Evolutionary conservation across 2,329 filamentous ascomycete genomes (phyloP), one percentile per base, ranked within the genome.

Genomic region (Colletotrichum tabaci): DNA sequence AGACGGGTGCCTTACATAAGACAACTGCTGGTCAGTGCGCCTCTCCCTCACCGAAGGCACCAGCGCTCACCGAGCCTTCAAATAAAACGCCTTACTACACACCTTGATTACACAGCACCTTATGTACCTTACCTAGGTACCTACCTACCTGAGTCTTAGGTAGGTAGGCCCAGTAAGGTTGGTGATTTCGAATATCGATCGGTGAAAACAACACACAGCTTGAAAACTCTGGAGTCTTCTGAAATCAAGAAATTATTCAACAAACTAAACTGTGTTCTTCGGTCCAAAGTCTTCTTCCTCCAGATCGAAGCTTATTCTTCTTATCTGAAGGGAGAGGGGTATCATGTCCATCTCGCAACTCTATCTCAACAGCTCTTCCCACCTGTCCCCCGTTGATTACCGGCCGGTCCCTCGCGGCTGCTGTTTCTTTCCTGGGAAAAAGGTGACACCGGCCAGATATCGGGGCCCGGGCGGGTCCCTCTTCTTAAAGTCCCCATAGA

Each of bases 21-120:
- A 26, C 5, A 8, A 0, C 18, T 12, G 3, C 30, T 62, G 60
- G 49, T 30, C 35, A 50, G n/a, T 40, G 30, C 44, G n/a, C 30
- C 6, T 6, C 2, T 7, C 35, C 0, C 35, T 62, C 60, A 62
- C 60, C 60, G 60, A 62, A 62, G 60, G 60, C 60, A 62, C 4
- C 60, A 38, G 35, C n/a, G 35, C 60, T 62, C 60, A 62, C 60
- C 60, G 60, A 30, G 58, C 30, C 58, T 61, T 50, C 58, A 61
- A 5, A 38, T 3, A 23, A 5, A 5, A 15, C 16, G 15, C 13
- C 42, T 18, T 5, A 38, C 35, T 38, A 38, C 35, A 38, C 35
- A 38, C 9, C 8, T 38, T 38, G 35, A 38, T 38, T 12, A 35
- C 30, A 35, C 8, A 35, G 1, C 8, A 35, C 8, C 8, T 35